phyloP scores from a whole-genome alignment of 495 filamentous ascomycete species.

The Aspergillus ostianus region DNA sequence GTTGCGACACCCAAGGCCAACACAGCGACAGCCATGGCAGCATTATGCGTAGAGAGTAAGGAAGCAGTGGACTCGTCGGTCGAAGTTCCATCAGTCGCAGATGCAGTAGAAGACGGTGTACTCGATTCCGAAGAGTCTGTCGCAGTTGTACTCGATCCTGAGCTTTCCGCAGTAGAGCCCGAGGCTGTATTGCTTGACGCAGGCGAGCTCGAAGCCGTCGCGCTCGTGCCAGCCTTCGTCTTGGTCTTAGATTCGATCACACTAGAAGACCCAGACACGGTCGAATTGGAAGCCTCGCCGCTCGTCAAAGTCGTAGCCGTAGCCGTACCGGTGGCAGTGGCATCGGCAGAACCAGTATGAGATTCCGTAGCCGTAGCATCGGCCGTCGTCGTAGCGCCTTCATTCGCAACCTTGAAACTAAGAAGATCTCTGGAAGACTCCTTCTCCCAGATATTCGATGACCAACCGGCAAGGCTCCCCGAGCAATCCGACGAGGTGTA shows the following conservation, averaged over 20 bases:
- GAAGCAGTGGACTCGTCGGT: not conserved
- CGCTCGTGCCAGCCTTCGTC: not conserved
- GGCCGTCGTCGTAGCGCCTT: constrained; percentile 4
- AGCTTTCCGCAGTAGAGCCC: too few species aligned
- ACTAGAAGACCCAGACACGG: not conserved
- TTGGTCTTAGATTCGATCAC: not conserved
- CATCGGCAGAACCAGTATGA: too few species aligned
- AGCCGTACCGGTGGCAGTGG: too few species aligned
- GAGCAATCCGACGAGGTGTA: constrained; percentile 19
- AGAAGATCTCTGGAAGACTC: constrained; percentile 12
- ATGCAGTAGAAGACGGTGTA: not conserved
- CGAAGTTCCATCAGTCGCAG: not conserved
- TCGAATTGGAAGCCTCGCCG: not conserved
- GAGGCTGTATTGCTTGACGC: not conserved
- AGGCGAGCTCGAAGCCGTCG: not conserved
- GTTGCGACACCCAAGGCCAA: not conserved
- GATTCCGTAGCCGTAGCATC: not conserved
- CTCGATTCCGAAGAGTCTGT: not conserved
- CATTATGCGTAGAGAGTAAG: not conserved
- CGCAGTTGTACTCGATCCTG: not conserved
- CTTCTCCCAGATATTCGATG: constrained; percentile 19
- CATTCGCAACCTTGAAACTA: constrained; percentile 19
- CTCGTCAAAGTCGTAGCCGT: not conserved
- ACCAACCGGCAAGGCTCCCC: constrained; percentile 16
- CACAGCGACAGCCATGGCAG: not conserved